Evolutionary conservation across 2,329 filamentous ascomycete species (phyloP).

Genomic region (Aureobasidium lini): DNA sequence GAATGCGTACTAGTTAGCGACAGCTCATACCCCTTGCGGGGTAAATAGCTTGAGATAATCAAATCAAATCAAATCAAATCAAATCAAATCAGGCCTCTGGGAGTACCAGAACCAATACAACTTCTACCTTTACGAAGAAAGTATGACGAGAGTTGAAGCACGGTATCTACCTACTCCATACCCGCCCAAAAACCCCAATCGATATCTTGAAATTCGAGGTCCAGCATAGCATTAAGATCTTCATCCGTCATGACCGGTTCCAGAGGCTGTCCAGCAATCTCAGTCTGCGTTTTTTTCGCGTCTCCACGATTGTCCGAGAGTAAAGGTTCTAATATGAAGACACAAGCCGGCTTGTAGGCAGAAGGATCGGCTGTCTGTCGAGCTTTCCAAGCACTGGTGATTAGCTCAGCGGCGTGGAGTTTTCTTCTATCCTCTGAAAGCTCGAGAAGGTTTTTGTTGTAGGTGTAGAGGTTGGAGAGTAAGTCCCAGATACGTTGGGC

Average conservation of each 20-base stretch:
- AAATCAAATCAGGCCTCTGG: too few relatives aligned
- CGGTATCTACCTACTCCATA: too few relatives aligned
- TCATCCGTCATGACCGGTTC: not conserved
- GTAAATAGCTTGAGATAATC: too few relatives aligned
- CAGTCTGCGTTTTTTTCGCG: not conserved
- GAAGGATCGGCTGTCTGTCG: not conserved
- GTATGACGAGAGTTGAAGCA: too few relatives aligned
- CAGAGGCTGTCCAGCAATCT: not conserved
- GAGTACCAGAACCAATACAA: too few relatives aligned
- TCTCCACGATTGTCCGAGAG: not conserved
- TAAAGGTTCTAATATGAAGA: not conserved
- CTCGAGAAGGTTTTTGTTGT: not conserved
- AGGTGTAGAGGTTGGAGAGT: not conserved
- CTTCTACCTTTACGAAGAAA: too few relatives aligned
- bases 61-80: too few relatives aligned
- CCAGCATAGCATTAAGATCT: not conserved
- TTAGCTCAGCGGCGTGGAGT: not conserved
- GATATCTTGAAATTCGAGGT: constrained; percentile 13
- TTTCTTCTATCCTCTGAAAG: constrained; percentile 3
- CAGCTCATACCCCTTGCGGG: too few relatives aligned
- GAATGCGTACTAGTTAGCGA: too few relatives aligned
- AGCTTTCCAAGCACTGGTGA: not conserved
- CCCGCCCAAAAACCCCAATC: constrained; percentile 13
- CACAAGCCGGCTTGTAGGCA: not conserved
- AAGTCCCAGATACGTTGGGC: not conserved